A percentile compares a stretch with the other conserved stretches of the same genome.
phyloP scores from a whole-genome alignment of 2,329 filamentous ascomycete species.

The Coleophoma cylindrospora region DNA sequence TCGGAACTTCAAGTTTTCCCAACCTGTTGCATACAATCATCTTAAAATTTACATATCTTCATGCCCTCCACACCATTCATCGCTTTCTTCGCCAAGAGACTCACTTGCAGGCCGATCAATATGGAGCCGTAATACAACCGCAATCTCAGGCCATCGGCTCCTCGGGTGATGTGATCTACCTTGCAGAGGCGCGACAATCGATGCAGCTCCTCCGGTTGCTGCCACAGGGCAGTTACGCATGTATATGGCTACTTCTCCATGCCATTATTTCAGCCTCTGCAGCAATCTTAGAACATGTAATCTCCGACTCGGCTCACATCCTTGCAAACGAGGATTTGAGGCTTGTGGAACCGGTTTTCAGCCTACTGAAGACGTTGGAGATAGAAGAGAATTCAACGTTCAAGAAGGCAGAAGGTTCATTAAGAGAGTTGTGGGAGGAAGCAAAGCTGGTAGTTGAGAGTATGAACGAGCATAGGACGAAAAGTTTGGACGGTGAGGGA shows the following conservation, averaged over 20 bases:
- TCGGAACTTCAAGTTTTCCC: slow-evolving; percentile 8
- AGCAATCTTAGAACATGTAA: not conserved
- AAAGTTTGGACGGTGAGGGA: not conserved
- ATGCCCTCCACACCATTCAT: slow-evolving; percentile 16
- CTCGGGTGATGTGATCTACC: slow-evolving; percentile 3
- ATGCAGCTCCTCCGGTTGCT: slow-evolving; percentile 17
- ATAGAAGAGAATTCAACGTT: not conserved
- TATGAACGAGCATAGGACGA: not conserved
- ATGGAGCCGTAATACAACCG: slow-evolving; percentile 1
- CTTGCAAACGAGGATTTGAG: not conserved
- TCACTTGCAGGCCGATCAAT: slow-evolving; percentile 1
- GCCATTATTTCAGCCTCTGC: not conserved
- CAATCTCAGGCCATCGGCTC: not conserved
- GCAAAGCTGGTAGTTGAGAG: not conserved
- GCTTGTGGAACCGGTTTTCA: not conserved
- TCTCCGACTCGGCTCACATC: not conserved
- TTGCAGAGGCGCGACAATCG: slow-evolving; percentile 21
- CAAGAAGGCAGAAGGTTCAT: not conserved
- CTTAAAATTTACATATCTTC: slow-evolving; percentile 20
- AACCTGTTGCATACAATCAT: slow-evolving; percentile 20
- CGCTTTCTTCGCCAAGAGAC: not conserved
- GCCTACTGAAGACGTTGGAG: not conserved
- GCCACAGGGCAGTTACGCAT: slow-evolving; percentile 18
- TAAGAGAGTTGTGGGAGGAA: not conserved
- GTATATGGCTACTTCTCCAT: slow-evolving; percentile 3